Conservation (phyloP, 2,329 filamentous ascomycete genomes). For the Sporothrix dimorphospora region DNA sequence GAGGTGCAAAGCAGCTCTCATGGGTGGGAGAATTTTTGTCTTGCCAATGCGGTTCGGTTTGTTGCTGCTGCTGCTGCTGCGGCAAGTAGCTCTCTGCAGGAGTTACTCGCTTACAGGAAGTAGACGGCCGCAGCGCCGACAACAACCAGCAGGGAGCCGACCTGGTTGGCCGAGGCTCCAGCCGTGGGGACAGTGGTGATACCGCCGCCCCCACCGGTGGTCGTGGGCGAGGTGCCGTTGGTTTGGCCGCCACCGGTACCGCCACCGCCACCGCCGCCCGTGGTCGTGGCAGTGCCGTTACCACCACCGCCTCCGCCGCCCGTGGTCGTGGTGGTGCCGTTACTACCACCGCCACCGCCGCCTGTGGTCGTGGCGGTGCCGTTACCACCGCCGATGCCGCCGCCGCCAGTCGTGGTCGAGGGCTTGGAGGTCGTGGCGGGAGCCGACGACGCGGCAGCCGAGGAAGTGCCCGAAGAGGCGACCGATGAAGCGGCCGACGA, state of each 20-base stretch:
- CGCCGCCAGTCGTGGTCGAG: not conserved
- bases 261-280: too few relatives aligned
- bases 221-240: slow-evolving; percentile 4
- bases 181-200: slow-evolving; percentile 35
- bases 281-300: slow-evolving; percentile 21
- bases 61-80: not conserved
- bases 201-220: not conserved
- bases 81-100: not conserved
- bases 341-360: not conserved
- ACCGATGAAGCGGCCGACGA: not conserved
- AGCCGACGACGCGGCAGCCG: not conserved
- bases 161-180: slow-evolving; percentile 39
- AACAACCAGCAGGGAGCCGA: slow-evolving; percentile 43
- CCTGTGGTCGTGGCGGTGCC: not conserved
- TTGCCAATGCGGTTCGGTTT: slow-evolving; percentile 6
- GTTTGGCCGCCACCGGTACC: not conserved
- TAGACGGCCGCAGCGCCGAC: slow-evolving; percentile 47
- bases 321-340: not conserved
- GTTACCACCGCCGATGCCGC: not conserved
- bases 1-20: slow-evolving; percentile 13
- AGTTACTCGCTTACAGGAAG: slow-evolving; percentile 44
- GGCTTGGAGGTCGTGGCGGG: not conserved
- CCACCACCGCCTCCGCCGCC: not conserved
- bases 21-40: not conserved
- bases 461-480: not conserved